These are phyloP conservation scores for Cyberlindnera galapagoensis DNA, from an alignment of 805 yeast species.

Conservation along the genomic window DNA sequence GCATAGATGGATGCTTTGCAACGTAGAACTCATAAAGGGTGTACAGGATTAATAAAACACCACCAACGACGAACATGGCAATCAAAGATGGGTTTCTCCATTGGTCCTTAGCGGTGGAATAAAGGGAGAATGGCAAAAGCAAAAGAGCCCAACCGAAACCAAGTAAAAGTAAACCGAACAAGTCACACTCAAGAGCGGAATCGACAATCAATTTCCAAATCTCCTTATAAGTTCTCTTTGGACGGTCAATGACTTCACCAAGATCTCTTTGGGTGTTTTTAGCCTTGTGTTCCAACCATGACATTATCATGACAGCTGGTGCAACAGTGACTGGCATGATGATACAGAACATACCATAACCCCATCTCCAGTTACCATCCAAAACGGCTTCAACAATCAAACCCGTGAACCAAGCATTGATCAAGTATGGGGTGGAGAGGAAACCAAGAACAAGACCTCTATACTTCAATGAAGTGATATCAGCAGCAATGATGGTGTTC, in stretches of 20 bases:
- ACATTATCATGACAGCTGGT: constrained; percentile 30
- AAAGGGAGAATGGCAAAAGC: constrained; percentile 33
- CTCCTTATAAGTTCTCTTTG: constrained; percentile 3
- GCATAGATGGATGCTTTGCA: constrained; percentile 33
- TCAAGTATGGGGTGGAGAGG: constrained; percentile 33
- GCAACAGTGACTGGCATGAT: constrained; percentile 35
- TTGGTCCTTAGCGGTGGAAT: constrained; percentile 26
- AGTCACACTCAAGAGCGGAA: constrained; percentile 31
- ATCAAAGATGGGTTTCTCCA: constrained; percentile 36
- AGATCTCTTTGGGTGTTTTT: constrained; percentile 13
- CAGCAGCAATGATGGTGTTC: constrained; percentile 30
- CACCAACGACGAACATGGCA: constrained; percentile 38
- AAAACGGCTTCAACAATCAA: constrained; percentile 29
- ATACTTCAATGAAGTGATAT: constrained; percentile 33
- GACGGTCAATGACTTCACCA: constrained; percentile 9
- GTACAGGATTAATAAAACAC: constrained; percentile 28
- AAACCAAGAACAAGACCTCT: constrained; percentile 31
- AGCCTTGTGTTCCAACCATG: constrained; percentile 28
- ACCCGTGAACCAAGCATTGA: constrained; percentile 39
- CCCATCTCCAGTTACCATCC: constrained; percentile 43
- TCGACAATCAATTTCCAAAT: constrained; percentile 5
- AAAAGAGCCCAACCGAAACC: constrained; percentile 34
- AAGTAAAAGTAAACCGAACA: constrained; percentile 31
- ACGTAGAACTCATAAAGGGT: constrained; percentile 30
- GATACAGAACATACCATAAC: constrained; percentile 43